Conservation (phyloP, 768 basidiomycete species). For the Chalciporus pseudorubinellus region DNA sequence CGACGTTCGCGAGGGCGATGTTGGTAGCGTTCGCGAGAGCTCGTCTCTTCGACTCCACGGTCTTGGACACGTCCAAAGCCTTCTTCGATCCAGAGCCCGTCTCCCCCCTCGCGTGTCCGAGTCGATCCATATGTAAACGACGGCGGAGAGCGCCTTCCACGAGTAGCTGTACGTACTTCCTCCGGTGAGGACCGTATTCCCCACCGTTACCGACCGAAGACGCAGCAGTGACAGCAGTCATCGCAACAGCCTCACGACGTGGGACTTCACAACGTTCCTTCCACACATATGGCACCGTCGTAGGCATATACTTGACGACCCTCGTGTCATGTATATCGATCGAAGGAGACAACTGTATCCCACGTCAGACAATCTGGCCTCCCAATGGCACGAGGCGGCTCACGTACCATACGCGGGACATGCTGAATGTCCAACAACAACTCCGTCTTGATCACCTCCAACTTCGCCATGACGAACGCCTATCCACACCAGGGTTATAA, state of each 20-base stretch:
- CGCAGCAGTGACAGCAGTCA: not conserved
- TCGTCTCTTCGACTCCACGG: constrained; percentile 7
- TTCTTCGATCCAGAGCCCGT: not conserved
- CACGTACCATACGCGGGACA: constrained; percentile 15
- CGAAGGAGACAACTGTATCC: constrained; percentile 11
- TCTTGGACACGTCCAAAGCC: not conserved
- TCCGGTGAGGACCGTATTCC: constrained; percentile 6
- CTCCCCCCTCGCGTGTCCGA: not conserved
- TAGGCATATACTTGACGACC: constrained; percentile 16
- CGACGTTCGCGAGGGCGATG: constrained; percentile 15
- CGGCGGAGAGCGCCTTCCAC: constrained; percentile 21
- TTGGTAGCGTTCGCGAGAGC: constrained; percentile 15
- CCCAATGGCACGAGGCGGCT: too few relatives aligned
- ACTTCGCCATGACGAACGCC: constrained; percentile 14
- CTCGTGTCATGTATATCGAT: constrained; percentile 15
- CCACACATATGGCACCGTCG: constrained; percentile 16
- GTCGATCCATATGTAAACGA: constrained; percentile 11
- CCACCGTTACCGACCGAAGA: not conserved
- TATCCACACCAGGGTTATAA: not conserved
- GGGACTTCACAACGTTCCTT: not conserved
- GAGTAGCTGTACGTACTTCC: constrained; percentile 20
- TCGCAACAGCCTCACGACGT: not conserved
- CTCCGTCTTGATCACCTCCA: constrained; percentile 22
- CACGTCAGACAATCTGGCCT: constrained; percentile 3
- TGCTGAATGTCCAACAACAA: constrained; percentile 9